These are phyloP conservation scores for Penicillium tannophilum DNA, from an alignment of 495 filamentous ascomycete species.

Conservation along the genomic window DNA sequence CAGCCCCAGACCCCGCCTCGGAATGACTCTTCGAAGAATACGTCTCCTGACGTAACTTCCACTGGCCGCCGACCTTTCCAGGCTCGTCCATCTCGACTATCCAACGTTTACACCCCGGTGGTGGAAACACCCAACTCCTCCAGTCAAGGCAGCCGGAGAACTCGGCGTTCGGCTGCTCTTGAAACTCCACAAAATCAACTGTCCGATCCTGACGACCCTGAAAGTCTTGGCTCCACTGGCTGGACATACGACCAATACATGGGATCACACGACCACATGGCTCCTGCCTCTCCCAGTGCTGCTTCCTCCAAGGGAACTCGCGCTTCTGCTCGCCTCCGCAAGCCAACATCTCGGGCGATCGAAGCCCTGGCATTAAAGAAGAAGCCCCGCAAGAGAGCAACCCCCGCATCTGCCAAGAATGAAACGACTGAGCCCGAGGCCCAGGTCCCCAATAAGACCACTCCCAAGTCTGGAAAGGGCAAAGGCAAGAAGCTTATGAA, in stretches of 20 bases:
- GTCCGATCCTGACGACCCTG: conserved; percentile 20
- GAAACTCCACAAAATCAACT: conserved; percentile 15
- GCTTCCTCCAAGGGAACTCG: conserved; percentile 33
- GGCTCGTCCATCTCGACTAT: conserved; percentile 28
- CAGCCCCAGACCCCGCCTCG: conserved; percentile 13
- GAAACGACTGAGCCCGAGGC: not conserved
- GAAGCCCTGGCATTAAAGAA: conserved; percentile 38
- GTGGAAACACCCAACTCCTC: conserved; percentile 21
- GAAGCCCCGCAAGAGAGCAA: conserved; percentile 20
- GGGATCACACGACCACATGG: conserved; percentile 30
- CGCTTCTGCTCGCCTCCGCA: conserved; percentile 38
- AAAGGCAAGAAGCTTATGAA: conserved; percentile 11
- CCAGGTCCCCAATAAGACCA: not conserved
- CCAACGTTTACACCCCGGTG: conserved; percentile 27
- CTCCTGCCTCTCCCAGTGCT: conserved; percentile 31
- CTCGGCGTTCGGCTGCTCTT: conserved; percentile 17
- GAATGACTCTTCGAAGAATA: not conserved
- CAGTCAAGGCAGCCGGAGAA: conserved; percentile 19
- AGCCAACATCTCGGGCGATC: conserved; percentile 42
- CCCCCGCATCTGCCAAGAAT: conserved; percentile 15
- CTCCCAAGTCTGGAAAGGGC: conserved; percentile 5
- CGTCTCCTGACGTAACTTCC: conserved; percentile 16
- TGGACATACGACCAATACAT: conserved; percentile 25
- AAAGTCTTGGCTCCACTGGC: conserved; percentile 13
- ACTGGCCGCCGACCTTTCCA: conserved; percentile 24